These are phyloP conservation scores for Capsella bursapastoris DNA, from an alignment of 345 rosid genomes.

Conservation along the genomic window DNA sequence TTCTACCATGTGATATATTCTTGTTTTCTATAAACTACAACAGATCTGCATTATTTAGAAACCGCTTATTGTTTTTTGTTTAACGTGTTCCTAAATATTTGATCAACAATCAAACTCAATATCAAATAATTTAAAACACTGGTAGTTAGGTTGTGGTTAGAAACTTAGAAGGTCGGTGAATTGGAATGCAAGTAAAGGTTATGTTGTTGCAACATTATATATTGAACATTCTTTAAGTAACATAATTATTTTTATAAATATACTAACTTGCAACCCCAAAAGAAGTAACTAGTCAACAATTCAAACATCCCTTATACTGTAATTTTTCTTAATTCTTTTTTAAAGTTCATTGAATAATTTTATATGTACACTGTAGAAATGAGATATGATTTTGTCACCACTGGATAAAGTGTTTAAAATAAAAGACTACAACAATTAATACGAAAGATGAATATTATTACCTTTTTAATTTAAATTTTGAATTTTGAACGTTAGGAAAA, in stretches of 20 bases:
- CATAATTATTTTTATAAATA: background rate
- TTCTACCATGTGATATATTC: background rate
- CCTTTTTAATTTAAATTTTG: background rate
- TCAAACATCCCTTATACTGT: background rate
- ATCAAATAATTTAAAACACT: background rate
- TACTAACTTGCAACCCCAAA: background rate
- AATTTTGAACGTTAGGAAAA: conserved; percentile 7
- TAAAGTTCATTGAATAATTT: too few relatives aligned
- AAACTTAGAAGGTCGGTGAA: conserved; percentile 25
- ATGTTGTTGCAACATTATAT: conserved; percentile 26
- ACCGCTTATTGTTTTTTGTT: background rate
- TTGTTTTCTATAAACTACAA: background rate
- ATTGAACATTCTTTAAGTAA: conserved; percentile 24
- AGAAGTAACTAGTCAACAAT: background rate
- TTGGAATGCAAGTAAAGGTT: conserved; percentile 30
- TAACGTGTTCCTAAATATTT: background rate
- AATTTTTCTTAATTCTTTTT: too few relatives aligned
- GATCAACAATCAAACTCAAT: conserved; percentile 15
- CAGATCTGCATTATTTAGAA: background rate
- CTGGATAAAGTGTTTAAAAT: background rate
- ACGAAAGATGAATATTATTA: background rate
- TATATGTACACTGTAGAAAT: background rate
- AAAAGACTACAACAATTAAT: background rate
- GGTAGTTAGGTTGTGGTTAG: conserved; percentile 15
- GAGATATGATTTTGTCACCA: background rate